Evolutionary conservation across 164 flowering plant genomes (phyloP).

Genomic region (Taxillus chinensis): DNA sequence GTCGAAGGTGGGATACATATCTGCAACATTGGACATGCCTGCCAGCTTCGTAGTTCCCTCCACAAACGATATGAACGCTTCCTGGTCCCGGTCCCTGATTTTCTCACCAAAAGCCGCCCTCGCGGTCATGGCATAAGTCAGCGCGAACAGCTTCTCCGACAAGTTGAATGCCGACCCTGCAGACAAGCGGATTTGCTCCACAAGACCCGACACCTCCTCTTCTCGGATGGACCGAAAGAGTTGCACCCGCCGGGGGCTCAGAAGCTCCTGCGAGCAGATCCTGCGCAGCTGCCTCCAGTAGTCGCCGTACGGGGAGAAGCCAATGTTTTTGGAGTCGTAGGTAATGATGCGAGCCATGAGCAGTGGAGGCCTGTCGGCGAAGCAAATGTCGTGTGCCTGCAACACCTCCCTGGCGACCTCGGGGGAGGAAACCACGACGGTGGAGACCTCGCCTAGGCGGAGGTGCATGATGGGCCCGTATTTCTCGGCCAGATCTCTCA

Average conservation of each 20-base stretch:
- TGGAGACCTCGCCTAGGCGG: slow-evolving; percentile 14
- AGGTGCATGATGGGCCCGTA: not conserved
- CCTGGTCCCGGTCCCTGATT: too few relatives aligned
- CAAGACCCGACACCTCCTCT: slow-evolving; percentile 14
- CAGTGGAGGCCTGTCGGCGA: slow-evolving; percentile 8
- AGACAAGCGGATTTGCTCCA: not conserved
- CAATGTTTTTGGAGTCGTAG: slow-evolving; percentile 13
- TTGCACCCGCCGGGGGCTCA: slow-evolving; percentile 17
- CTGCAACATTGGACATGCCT: too few relatives aligned
- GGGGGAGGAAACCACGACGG: slow-evolving; percentile 20
- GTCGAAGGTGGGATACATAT: too few relatives aligned
- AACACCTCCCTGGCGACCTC: slow-evolving; percentile 18
- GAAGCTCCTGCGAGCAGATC: slow-evolving; percentile 15
- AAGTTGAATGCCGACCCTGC: too few relatives aligned
- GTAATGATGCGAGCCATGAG: not conserved
- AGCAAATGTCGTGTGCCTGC: slow-evolving; percentile 14
- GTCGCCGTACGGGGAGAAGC: slow-evolving; percentile 16
- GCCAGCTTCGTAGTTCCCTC: too few relatives aligned
- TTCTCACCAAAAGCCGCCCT: too few relatives aligned
- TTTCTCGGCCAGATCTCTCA: not conserved
- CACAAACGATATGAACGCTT: too few relatives aligned
- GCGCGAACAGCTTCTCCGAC: too few relatives aligned
- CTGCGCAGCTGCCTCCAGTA: slow-evolving; percentile 23
- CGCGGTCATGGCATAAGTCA: too few relatives aligned
- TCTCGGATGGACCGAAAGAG: slow-evolving; percentile 14